Evolutionary conservation across 306 rosid genomes (phyloP), one percentile per base, ranked within the genome.

Genomic region (Medicago arabica): DNA sequence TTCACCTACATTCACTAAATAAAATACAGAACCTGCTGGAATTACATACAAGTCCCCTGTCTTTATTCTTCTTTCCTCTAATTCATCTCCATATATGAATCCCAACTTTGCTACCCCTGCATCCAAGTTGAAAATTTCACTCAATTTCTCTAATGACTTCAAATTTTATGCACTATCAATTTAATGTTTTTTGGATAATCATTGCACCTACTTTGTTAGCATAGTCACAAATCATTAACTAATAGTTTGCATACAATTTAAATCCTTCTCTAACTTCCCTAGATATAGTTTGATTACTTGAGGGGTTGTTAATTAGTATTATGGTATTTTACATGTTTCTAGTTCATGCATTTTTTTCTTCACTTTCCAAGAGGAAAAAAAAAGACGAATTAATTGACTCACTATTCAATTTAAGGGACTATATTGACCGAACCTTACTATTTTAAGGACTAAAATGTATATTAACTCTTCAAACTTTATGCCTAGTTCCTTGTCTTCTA

Each of bases 41-140:
- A 95, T 90, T 61, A 83, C 34, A 67, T 87, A 95, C 64, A 95
- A 75, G 17, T 92, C 98, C 53, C 98, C 98, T 3, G 47, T 58
- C 67, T 89, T 90, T 84, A 95, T 36, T 71, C 63, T 39, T 79
- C 89, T 92, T 71, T 95, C 98, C 0, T 82, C 93, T 21, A 95
- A 65, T 49, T 85, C 76, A 78, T 85, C 92, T 61, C 73, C 76
- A 78, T 89, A 85, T 46, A 92, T 86, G 67, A 84, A 77, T 44
- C 98, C 98, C 78, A 95, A 47, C 59, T 86, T 90, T 47, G 88
- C 96, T 72, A 85, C 97, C 69, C 98, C 98, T 95, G 90, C 80
- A 87, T 51, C 15, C 43, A 71, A 14, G 60, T 62, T 67, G 19
- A 46, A 80, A 80, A 21, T 5, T n/a, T 58, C 13, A 71, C 17